Conservation (phyloP, 2,329 filamentous ascomycete species). For the Aspergillus brasiliensis region DNA sequence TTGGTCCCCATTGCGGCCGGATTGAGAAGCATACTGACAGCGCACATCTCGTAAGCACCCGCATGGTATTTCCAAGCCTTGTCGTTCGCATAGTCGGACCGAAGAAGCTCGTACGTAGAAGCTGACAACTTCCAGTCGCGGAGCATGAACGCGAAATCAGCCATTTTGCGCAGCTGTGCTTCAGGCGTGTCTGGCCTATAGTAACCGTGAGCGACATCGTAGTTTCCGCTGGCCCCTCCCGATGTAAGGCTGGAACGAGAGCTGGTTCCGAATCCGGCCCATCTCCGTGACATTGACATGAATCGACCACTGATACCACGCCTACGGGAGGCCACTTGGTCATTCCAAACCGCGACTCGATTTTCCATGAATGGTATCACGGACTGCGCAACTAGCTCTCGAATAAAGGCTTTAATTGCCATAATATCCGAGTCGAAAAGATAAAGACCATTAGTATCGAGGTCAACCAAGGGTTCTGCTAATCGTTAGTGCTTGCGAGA, state of each 20-base stretch:
- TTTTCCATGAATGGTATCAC: conserved; percentile 96
- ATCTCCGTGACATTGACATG: conserved; percentile 89
- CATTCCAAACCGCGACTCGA: conserved; percentile 88
- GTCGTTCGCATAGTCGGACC: conserved; percentile 87
- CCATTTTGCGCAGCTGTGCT: conserved; percentile 87
- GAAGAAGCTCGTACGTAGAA: conserved; percentile 86
- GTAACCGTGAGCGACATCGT: conserved; percentile 75
- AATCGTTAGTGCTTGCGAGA: conserved; percentile 8
- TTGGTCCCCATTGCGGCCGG: conserved; percentile 73
- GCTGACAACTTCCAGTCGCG: conserved; percentile 92
- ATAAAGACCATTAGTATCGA: conserved; percentile 69
- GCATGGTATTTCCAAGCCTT: conserved; percentile 97
- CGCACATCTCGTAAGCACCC: conserved; percentile 92
- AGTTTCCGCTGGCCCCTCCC: conserved; percentile 59
- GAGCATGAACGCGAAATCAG: conserved; percentile 95
- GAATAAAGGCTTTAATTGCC: conserved; percentile 83
- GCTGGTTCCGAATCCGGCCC: conserved; percentile 74
- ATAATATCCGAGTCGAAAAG: conserved; percentile 92
- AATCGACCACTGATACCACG: conserved; percentile 90
- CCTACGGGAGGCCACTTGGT: conserved; percentile 88
- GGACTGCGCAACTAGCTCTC: conserved; percentile 94
- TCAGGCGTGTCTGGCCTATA: conserved; percentile 84
- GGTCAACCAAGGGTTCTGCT: conserved; percentile 52
- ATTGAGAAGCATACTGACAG: conserved; percentile 77
- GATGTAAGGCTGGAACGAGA: conserved; percentile 60